Base-by-base conservation (phyloP, 169 alveolate genomes). In the Perkinsus chesapeaki region DNA sequence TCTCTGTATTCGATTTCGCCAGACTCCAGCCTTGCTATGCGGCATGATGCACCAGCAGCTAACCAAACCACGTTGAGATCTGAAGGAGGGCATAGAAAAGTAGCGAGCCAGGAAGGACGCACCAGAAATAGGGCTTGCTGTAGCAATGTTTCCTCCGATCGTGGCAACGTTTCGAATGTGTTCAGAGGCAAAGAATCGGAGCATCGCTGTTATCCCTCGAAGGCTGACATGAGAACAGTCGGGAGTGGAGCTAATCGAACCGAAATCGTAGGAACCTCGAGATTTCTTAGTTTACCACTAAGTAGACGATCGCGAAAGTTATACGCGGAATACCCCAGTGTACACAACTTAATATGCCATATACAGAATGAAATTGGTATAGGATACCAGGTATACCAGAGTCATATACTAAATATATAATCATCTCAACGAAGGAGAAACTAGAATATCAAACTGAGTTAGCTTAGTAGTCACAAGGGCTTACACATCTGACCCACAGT, bases 51-150 rank as follows among this genome's bases (percentile, higher is more conserved):
- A 20, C 82, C 82, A 5, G 82, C 82, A 16, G 82, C 82, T 60
- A 60, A 9, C 82, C 82, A 60, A 0, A 60, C 27, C 7, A 60
- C 82, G 82, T 60, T 60, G 3, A 60, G 82, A 60, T 60, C 82
- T 60, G 82, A 60, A n/a, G n/a, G n/a, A n/a, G n/a, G n/a, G n/a
- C n/a, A n/a, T n/a, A n/a, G n/a, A n/a, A n/a, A n/a, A n/a, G n/a
- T n/a, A n/a, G n/a, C n/a, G n/a, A n/a, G n/a, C n/a, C n/a, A 16
- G 23, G 3, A 1, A 48, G 37, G 48, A 16, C 92, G 3, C 10
- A 39, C 43, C 92, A 39, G 92, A 39, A 48, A 90, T 90, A 31
- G 92, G 92, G 43, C 92, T 90, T 10, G 92, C 92, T 39, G 92
- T 90, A 10, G 34, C 48, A 0, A 90, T 20, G 39, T 90, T 90